Conservation (phyloP, 148 eudicot genomes). For the Vaccinium myrtillus region DNA sequence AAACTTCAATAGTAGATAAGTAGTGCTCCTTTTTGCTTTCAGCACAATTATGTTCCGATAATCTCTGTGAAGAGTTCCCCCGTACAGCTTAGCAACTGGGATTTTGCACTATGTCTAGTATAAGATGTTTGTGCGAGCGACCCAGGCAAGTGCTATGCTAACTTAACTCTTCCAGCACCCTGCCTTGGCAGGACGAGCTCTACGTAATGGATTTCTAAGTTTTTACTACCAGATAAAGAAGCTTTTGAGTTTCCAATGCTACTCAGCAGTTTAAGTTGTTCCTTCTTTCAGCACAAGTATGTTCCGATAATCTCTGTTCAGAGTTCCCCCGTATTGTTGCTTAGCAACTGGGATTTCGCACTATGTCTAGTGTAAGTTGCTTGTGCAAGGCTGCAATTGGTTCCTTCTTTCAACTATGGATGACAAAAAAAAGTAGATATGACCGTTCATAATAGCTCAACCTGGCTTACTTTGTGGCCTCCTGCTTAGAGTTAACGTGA, state of each 20-base stretch:
- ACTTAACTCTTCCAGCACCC: background rate
- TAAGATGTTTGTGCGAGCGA: background rate
- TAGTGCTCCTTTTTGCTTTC: background rate
- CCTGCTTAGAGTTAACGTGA: background rate
- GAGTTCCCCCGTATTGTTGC: background rate
- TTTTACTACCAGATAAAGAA: background rate
- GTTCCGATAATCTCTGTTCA: background rate
- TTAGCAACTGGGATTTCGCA: background rate
- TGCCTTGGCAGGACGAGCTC: background rate
- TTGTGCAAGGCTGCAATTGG: background rate
- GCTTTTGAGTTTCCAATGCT: background rate
- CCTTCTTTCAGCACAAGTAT: background rate
- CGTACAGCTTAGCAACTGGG: background rate
- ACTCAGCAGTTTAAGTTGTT: background rate
- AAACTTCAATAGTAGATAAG: background rate
- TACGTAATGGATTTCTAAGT: background rate
- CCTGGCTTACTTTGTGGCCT: background rate
- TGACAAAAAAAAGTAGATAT: background rate
- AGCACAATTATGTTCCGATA: background rate
- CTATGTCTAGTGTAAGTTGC: background rate
- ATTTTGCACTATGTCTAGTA: background rate
- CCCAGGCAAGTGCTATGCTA: background rate
- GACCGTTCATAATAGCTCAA: background rate
- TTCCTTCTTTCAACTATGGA: background rate
- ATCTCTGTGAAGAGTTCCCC: background rate